Conservation (phyloP, 805 yeast genomes). For the Isabelozyma heimii region DNA sequence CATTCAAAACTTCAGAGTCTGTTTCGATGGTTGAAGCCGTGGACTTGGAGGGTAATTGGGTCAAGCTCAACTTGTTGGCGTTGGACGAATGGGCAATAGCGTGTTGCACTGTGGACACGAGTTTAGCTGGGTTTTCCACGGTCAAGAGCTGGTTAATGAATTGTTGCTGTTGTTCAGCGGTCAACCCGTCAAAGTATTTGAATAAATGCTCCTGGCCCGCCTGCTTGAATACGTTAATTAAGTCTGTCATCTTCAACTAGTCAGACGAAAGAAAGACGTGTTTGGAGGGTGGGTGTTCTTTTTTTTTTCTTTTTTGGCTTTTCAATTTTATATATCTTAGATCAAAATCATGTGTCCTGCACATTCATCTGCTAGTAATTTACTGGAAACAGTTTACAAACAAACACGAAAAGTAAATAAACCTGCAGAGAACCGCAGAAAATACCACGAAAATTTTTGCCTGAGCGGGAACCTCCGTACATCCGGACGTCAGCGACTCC, state of each 20-base stretch:
- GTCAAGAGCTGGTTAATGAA: conserved; percentile 41
- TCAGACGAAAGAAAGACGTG: not conserved
- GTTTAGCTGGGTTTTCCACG: conserved; percentile 39
- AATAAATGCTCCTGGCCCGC: conserved; percentile 58
- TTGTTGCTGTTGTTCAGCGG: conserved; percentile 26
- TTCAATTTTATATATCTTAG: not conserved
- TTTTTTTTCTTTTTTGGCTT: not conserved
- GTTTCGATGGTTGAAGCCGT: conserved; percentile 52
- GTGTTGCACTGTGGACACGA: conserved; percentile 39
- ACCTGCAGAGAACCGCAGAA: not conserved
- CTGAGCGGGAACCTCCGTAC: not conserved
- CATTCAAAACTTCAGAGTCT: conserved; percentile 19
- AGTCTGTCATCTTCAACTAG: conserved; percentile 1
- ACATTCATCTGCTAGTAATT: not conserved
- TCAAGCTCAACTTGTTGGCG: conserved; percentile 23
- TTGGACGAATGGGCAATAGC: conserved; percentile 44
- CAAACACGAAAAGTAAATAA: not conserved
- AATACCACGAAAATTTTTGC: not conserved
- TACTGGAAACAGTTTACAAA: not conserved
- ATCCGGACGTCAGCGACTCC: not conserved
- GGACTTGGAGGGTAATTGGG: conserved; percentile 47
- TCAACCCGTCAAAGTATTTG: conserved; percentile 42
- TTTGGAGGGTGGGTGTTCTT: no score
- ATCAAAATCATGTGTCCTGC: not conserved
- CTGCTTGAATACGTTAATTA: conserved; percentile 29